Conservation (phyloP, 345 rosid genomes). For the Crucihimalaya himalaica region DNA sequence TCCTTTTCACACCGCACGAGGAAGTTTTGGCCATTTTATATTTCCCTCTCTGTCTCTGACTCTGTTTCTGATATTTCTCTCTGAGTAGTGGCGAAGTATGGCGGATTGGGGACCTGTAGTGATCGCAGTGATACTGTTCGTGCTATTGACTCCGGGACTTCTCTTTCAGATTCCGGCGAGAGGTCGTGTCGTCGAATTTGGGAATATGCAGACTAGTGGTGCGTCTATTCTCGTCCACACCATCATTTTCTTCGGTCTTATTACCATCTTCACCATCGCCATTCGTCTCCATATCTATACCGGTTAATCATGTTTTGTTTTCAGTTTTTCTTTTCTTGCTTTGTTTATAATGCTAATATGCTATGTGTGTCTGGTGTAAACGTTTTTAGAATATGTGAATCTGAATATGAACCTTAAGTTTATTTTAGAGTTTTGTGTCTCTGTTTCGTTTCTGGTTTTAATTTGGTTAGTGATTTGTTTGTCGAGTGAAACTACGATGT, state of each 20-base stretch:
- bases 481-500: too few relatives aligned
- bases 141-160: conserved; percentile 77
- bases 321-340: too few relatives aligned
- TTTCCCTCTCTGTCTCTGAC: not conserved
- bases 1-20: conserved; percentile 35
- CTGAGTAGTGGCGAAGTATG: conserved; percentile 45
- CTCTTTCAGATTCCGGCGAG: conserved; percentile 83
- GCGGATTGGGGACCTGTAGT: conserved; percentile 98
- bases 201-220: conserved; percentile 77
- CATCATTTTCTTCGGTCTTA: conserved; percentile 74
- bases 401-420: too few relatives aligned
- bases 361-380: too few relatives aligned
- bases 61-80: not conserved
- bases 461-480: too few relatives aligned
- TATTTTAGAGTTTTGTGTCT: too few relatives aligned
- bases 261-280: conserved; percentile 75
- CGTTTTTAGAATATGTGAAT: too few relatives aligned
- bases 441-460: too few relatives aligned
- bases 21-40: not conserved
- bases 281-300: conserved; percentile 74
- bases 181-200: conserved; percentile 59
- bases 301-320: conserved; percentile 37
- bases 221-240: conserved; percentile 72
- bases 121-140: conserved; percentile 77
- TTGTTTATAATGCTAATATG: too few relatives aligned